Evolutionary conservation across 2,329 filamentous ascomycete genomes (phyloP).

Genomic region (Botryotinia convoluta): DNA sequence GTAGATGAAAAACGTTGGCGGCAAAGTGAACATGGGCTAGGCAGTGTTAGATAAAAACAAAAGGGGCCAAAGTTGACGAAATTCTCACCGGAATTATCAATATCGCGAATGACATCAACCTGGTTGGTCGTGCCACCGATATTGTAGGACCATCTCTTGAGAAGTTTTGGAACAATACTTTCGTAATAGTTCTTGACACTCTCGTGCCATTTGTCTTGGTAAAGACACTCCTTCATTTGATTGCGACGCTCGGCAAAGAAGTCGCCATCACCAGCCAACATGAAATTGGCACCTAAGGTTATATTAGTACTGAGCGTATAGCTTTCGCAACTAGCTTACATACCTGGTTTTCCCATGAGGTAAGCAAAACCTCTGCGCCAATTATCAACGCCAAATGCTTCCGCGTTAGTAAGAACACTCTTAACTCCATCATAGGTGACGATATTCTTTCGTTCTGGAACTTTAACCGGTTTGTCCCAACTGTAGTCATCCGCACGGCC

Average conservation of each 20-base stretch:
- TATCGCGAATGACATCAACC: slow-evolving; percentile 62
- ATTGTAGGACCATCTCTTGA: slow-evolving; percentile 46
- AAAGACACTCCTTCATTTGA: slow-evolving; percentile 56
- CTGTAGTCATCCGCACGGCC: slow-evolving; percentile 33
- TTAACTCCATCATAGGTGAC: slow-evolving; percentile 28
- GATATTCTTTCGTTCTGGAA: slow-evolving; percentile 19
- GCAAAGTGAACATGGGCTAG: slow-evolving; percentile 43
- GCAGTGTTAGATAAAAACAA: slow-evolving; percentile 49
- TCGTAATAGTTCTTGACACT: slow-evolving; percentile 66
- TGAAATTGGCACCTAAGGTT: slow-evolving; percentile 46
- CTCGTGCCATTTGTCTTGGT: slow-evolving; percentile 57
- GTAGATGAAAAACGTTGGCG: slow-evolving; percentile 51
- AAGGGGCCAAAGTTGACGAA: slow-evolving; percentile 34
- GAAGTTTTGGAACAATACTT: slow-evolving; percentile 45
- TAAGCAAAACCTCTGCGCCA: slow-evolving; percentile 17
- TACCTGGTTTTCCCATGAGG: slow-evolving; percentile 24
- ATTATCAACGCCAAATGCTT: slow-evolving; percentile 37
- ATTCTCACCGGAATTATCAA: slow-evolving; percentile 46
- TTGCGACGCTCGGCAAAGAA: slow-evolving; percentile 51
- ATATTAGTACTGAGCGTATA: not conserved
- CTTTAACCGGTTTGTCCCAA: slow-evolving; percentile 29
- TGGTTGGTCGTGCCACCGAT: slow-evolving; percentile 40
- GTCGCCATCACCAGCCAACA: slow-evolving; percentile 52
- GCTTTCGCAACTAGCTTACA: not conserved
- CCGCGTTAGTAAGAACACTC: slow-evolving; percentile 34